Percentiles rank a stretch among this genome's conserved stretches.
Evolutionary conservation across 75 land plant genomes (phyloP).

Genomic region (Larix kaempferi): DNA sequence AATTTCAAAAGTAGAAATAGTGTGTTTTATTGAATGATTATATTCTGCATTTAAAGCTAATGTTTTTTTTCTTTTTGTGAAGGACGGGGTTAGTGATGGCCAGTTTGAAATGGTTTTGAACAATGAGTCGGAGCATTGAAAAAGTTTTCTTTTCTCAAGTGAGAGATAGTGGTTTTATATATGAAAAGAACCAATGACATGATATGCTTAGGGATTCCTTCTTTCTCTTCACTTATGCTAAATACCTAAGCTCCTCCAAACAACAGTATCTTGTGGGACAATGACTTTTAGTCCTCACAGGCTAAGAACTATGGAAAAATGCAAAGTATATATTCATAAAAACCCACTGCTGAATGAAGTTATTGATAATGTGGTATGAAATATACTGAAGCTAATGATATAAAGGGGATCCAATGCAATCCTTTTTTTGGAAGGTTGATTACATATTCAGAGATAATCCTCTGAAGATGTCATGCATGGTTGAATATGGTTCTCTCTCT

Average conservation of each 20-base stretch:
- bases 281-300: slow-evolving; percentile 11
- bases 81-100: slow-evolving; percentile 44
- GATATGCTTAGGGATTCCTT: slow-evolving; percentile 27
- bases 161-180: too few relatives aligned
- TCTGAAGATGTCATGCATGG: slow-evolving; percentile 70
- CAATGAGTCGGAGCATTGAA: slow-evolving; percentile 23
- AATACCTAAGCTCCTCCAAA: slow-evolving; percentile 56
- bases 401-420: too few relatives aligned
- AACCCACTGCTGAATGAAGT: too few relatives aligned
- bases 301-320: slow-evolving; percentile 45
- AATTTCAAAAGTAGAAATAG: too few relatives aligned
- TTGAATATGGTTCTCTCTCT: slow-evolving; percentile 62
- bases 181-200: too few relatives aligned
- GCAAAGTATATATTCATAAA: slow-evolving; percentile 32
- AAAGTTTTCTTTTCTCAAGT: slow-evolving; percentile 1
- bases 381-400: too few relatives aligned
- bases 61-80: slow-evolving; percentile 10
- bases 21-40: too few relatives aligned
- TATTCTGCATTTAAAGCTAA: slow-evolving; percentile 22
- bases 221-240: slow-evolving; percentile 70
- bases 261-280: slow-evolving; percentile 46
- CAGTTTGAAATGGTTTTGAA: slow-evolving; percentile 31
- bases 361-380: too few relatives aligned
- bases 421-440: slow-evolving; percentile 36
- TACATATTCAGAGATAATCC: background rate